A percentile compares a stretch with the other conserved stretches of the same genome.
Evolutionary conservation across 108 stramenopile genomes (phyloP).

Genomic region (Stephanodiscus minutulus): DNA sequence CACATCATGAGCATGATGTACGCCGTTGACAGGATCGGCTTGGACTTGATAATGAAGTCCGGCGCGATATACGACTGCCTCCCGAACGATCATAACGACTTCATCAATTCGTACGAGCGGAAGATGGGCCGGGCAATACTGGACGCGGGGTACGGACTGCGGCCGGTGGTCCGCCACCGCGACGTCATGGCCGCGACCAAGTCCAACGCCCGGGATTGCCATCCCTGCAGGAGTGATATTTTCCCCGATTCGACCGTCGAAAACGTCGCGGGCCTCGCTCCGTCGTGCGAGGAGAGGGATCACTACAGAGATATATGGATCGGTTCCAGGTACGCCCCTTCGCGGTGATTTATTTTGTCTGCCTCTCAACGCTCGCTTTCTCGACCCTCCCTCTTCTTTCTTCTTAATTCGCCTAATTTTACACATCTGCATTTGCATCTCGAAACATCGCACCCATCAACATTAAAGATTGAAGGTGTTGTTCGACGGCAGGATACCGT

Average conservation of each 20-base stretch:
- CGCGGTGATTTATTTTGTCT: neutral
- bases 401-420: neutral
- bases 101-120: constrained; percentile 21
- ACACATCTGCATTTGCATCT: too few species aligned
- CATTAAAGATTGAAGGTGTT: neutral
- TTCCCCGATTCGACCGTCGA: neutral
- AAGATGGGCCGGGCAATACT: constrained; percentile 23
- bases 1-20: constrained; percentile 34
- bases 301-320: constrained; percentile 6
- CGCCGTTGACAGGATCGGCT: constrained; percentile 19
- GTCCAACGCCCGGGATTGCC: neutral
- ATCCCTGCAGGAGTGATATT: neutral
- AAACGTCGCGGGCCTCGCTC: neutral
- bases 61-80: constrained; percentile 28
- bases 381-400: neutral
- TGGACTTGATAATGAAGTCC: constrained; percentile 7
- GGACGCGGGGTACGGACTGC: constrained; percentile 15
- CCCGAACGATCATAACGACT: neutral
- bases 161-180: neutral
- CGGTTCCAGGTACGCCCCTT: constrained; percentile 4
- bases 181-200: neutral
- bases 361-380: too few species aligned
- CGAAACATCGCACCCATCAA: too few species aligned
- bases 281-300: neutral
- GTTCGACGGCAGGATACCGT: constrained; percentile 3